Base-by-base conservation (phyloP, 148 eudicot genomes). In the Rheum nobile region DNA sequence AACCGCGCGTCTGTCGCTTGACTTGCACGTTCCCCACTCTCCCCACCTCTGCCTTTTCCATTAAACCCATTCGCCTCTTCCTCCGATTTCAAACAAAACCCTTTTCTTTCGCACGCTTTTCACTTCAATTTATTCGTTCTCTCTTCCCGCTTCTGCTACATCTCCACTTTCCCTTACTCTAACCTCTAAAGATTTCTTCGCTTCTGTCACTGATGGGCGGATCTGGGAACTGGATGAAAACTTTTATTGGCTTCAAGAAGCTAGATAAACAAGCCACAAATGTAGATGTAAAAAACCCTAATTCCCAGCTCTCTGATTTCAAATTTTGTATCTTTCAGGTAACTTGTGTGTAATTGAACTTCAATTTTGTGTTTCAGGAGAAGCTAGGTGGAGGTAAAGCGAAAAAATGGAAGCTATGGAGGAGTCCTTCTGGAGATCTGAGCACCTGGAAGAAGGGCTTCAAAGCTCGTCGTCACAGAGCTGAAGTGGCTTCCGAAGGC, bases 341-440 rank as follows among this genome's bases (percentile, higher is more conserved):
- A 28, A 19, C 32, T 47, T 52, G 43, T 21, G 48, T 38, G 19
- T 67, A 19, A 31, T 67, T 54, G 29, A 63, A 63, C 9, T 32
- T 32, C 6, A 61, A 9, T 67, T 68, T 35, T 9, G 1, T 8
- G 24, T 11, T 39, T 32, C 74, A 91, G 97, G 95, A 86, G 42
- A 93, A 88, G 75, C 28, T 44, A 19, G 88, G 85, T 35, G 79
- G 67, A 68, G 90, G 73, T 28, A 90, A 85, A 81, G 79, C 86
- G 67, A 91, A 84, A 80, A 95, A 86, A 72, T 95, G 99, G 97
- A 95, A 83, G 85, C 63, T 95, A 75, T 95, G 97, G 97, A 91
- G 94, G 78, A 87, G 88, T 77, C 67, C 89, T 72, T 91, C 97
- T 19, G 97, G 91, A 26, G 97, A 94, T 76, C 48, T 88, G 69